Conservation (phyloP, 768 basidiomycete genomes). For the Naganishia friedmannii region DNA sequence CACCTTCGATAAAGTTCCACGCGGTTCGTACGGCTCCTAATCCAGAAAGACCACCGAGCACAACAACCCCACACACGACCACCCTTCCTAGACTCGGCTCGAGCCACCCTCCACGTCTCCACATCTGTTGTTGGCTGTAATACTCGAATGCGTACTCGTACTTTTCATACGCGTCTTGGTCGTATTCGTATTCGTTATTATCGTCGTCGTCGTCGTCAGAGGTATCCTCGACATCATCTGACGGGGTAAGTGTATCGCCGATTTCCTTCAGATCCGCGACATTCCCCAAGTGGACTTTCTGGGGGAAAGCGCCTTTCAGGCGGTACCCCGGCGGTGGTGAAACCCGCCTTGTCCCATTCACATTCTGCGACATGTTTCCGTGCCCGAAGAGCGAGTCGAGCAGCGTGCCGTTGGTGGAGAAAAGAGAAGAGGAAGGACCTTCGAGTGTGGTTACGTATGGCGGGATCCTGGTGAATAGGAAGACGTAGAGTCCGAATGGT, state of each 20-base stretch:
- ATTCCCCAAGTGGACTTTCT: slow-evolving; percentile 25
- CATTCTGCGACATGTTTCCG: slow-evolving; percentile 11
- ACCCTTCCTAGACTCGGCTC: slow-evolving; percentile 48
- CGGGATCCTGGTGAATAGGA: slow-evolving; percentile 49
- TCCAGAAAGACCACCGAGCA: slow-evolving; percentile 44
- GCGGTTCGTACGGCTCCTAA: slow-evolving; percentile 50
- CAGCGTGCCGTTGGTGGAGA: background rate
- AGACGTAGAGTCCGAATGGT: slow-evolving; percentile 49
- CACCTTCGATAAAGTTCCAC: slow-evolving; percentile 45
- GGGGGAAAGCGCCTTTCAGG: slow-evolving; percentile 11
- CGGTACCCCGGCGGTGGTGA: background rate
- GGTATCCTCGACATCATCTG: background rate
- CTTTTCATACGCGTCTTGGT: slow-evolving; percentile 16
- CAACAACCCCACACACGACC: slow-evolving; percentile 45
- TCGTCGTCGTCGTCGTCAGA: slow-evolving; percentile 10
- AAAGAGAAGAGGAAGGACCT: slow-evolving; percentile 19
- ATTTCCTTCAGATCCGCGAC: slow-evolving; percentile 22
- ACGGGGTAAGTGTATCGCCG: too few relatives aligned
- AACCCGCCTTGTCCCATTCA: background rate
- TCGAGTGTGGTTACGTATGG: slow-evolving; percentile 45
- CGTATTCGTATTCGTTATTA: slow-evolving; percentile 4
- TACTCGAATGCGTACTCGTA: slow-evolving; percentile 32
- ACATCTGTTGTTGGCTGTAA: slow-evolving; percentile 38
- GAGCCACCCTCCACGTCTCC: slow-evolving; percentile 46
- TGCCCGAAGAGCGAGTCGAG: slow-evolving; percentile 4